Percentiles rank a stretch among this genome's conserved stretches.
phyloP scores from a whole-genome alignment of 768 basidiomycete species.

The Rhizopogon salebrosus region DNA sequence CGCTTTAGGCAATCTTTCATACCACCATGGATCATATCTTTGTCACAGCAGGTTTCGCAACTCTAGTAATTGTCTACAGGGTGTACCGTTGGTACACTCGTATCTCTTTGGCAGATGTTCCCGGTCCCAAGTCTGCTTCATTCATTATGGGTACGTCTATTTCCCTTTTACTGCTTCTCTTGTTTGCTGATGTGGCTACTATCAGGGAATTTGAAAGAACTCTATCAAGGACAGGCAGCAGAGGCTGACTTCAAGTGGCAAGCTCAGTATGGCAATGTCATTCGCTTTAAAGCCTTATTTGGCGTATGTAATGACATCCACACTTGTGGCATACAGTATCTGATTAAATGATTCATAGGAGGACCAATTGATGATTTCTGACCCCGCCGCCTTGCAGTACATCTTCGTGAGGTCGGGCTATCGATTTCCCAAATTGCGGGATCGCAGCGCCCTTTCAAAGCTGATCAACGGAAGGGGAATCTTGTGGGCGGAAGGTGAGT shows the following conservation, averaged over 20 bases:
- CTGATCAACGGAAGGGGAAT: conserved; percentile 30
- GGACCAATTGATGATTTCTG: conserved; percentile 39
- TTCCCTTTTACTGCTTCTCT: not conserved
- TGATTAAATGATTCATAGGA: conserved; percentile 24
- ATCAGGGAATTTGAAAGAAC: too few relatives aligned
- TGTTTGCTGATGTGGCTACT: conserved; percentile 16
- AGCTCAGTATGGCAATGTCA: conserved; percentile 26
- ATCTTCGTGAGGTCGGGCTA: conserved; percentile 40
- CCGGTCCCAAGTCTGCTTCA: conserved; percentile 17
- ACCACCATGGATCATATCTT: too few relatives aligned
- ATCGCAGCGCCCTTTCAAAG: conserved; percentile 13
- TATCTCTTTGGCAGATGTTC: too few relatives aligned
- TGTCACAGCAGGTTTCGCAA: conserved; percentile 1
- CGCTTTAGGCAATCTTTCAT: too few relatives aligned
- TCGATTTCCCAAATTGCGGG: conserved; percentile 32
- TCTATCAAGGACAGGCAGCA: too few relatives aligned
- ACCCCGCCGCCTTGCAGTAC: too few relatives aligned
- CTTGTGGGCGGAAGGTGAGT: conserved; percentile 36
- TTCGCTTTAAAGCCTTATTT: conserved; percentile 23
- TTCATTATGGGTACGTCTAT: conserved; percentile 13
- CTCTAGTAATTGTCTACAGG: conserved; percentile 4
- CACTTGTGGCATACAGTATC: conserved; percentile 3
- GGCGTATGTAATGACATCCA: conserved; percentile 13
- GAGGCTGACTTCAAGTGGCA: too few relatives aligned
- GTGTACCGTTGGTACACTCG: too few relatives aligned